phyloP scores from a whole-genome alignment of 352 stramenopile genomes.

The Globisporangium paddicum region DNA sequence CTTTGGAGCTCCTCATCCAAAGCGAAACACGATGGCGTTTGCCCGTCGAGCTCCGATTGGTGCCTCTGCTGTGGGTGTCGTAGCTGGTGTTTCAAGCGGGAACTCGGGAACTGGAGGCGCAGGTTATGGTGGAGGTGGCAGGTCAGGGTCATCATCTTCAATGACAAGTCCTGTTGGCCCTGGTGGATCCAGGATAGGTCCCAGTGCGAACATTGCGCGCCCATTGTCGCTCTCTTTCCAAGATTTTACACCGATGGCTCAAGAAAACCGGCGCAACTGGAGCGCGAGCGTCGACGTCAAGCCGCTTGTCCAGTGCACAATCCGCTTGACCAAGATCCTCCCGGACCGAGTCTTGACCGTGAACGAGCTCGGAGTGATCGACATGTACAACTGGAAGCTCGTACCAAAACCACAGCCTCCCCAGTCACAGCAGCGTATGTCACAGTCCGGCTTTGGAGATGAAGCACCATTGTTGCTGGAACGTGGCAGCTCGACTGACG shows the following conservation, averaged over 20 bases:
- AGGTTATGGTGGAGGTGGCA: background rate
- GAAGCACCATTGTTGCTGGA: background rate
- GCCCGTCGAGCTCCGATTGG: conserved; percentile 14
- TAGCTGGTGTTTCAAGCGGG: background rate
- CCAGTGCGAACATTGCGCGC: conserved; percentile 27
- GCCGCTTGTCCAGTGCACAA: conserved; percentile 44
- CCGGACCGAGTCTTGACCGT: conserved; percentile 73
- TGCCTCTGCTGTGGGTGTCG: conserved; percentile 5
- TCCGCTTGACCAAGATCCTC: conserved; percentile 68
- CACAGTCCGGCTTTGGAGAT: background rate
- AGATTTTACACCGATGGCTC: conserved; percentile 39
- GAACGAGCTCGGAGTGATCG: conserved; percentile 82
- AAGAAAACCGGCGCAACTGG: conserved; percentile 58
- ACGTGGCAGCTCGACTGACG: background rate
- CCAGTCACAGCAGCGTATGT: background rate
- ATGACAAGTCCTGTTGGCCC: conserved; percentile 12
- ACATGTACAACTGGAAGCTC: conserved; percentile 84
- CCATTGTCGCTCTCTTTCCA: conserved; percentile 66
- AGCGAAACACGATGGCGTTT: conserved; percentile 34
- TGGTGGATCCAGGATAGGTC: background rate
- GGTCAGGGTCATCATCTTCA: background rate
- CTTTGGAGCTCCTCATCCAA: conserved; percentile 74
- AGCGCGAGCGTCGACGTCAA: conserved; percentile 57
- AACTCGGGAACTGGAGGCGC: background rate
- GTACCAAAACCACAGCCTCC: conserved; percentile 38